Evolutionary conservation across 2,329 filamentous ascomycete species (phyloP).

Genomic region (Fusarium albidum): DNA sequence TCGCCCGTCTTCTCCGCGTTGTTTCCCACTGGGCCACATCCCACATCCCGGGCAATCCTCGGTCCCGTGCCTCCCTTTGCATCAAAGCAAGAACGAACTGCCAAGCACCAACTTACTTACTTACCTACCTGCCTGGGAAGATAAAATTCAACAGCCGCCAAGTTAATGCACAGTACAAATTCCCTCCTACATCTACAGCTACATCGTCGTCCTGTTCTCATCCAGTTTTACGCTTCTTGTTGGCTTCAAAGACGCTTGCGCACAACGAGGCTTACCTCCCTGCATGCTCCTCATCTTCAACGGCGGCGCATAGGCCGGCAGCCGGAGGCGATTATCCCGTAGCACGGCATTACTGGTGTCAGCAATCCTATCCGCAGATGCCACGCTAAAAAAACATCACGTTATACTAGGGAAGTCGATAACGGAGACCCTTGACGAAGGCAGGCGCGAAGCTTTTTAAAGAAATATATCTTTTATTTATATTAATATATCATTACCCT

Average conservation of each 20-base stretch:
- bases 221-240: not conserved
- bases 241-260: too few species aligned
- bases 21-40: too few species aligned
- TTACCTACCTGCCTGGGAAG: too few species aligned
- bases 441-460: too few species aligned
- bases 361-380: conserved; percentile 3
- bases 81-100: not conserved
- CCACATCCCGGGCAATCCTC: not conserved
- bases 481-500: too few species aligned
- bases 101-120: too few species aligned
- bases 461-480: too few species aligned
- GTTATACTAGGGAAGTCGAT: conserved; percentile 4
- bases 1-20: conserved; percentile 18
- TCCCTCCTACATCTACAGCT: too few species aligned
- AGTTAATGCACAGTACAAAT: too few species aligned
- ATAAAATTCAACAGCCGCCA: too few species aligned
- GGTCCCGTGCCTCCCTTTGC: not conserved
- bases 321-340: conserved; percentile 6
- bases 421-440: not conserved
- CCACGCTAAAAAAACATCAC: conserved; percentile 11
- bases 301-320: conserved; percentile 7
- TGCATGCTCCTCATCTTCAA: too few species aligned
- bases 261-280: not conserved
- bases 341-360: conserved; percentile 7
- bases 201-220: not conserved